Base-by-base conservation (phyloP, 108 stramenopile genomes). In the Chaetoceros muelleri region DNA sequence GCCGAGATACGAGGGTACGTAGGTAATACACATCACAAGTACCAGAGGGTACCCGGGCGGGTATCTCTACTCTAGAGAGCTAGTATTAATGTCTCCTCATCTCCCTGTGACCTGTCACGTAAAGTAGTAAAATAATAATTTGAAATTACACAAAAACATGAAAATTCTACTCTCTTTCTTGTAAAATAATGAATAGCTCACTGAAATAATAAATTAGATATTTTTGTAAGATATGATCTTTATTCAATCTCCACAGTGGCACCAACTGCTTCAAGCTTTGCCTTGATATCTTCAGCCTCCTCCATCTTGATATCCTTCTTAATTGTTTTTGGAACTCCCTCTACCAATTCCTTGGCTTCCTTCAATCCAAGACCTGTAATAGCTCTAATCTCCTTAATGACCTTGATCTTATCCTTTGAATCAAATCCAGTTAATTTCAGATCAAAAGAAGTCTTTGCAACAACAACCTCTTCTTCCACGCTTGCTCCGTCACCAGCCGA, bases 331-430 rank as follows among this genome's bases (percentile, higher is more conserved):
- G 92, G 92, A 49, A 82, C 92, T 23, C 78, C 75, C 64, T 94
- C 92, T 27, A 94, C 92, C 61, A 94, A 31, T 66, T 94, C 93
- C 74, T 94, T 94, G 0, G 93, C 93, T 67, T 94, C 93, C 71
- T 94, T 91, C 48, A 94, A 69, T 17, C 93, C 93, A 54, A 94
- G 63, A 17, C 81, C 78, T 16, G 89, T 79, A 8, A 94, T 79
- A 7, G 68, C 68, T 45, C 93, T 61, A 57, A 94, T 82, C 57
- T 91, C 93, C 62, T 94, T 94, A 57, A 94, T 94, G 48, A 94
- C 81, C 73, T 94, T 94, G 46, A 94, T 90, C 69, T 91, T 91
- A 46, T 77, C 55, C 75, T 90, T 94, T 57, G 84, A 90, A 67
- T 97, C 95, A 64, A 94, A 95, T 16, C 81, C 79, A 46, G 61